A percentile compares a stretch with the other conserved stretches of the same genome.
phyloP scores from a whole-genome alignment of 768 basidiomycete genomes.

The Boletellus sp. region DNA sequence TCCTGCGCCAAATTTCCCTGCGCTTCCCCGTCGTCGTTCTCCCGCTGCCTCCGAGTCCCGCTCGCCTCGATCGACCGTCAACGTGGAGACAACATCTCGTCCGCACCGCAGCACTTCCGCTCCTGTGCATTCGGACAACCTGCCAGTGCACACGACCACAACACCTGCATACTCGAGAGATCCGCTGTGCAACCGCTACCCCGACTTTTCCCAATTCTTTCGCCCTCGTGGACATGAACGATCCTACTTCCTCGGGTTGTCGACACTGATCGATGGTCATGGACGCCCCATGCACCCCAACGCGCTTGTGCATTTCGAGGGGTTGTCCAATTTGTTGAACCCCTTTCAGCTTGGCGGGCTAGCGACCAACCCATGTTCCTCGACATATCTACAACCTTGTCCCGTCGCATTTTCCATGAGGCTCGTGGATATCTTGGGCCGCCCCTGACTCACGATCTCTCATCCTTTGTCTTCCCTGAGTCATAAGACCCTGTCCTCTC shows the following conservation, averaged over 20 bases:
- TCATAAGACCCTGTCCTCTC: background rate
- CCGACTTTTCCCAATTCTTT: constrained; percentile 33
- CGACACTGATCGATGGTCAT: background rate
- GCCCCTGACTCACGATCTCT: background rate
- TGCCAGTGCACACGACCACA: background rate
- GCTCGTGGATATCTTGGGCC: constrained; percentile 14
- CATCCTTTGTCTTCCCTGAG: background rate
- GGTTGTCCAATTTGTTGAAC: background rate
- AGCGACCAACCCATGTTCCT: background rate
- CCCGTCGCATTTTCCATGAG: constrained; percentile 21
- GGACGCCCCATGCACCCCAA: background rate
- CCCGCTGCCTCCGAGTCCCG: background rate
- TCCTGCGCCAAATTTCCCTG: background rate
- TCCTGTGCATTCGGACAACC: background rate
- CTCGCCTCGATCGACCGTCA: background rate
- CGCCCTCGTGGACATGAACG: constrained; percentile 13
- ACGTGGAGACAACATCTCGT: background rate
- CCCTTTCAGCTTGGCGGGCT: background rate
- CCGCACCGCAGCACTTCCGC: constrained; percentile 1
- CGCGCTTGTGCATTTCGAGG: background rate
- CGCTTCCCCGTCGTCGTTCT: background rate
- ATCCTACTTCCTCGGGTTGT: constrained; percentile 1
- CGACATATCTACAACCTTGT: constrained; percentile 5
- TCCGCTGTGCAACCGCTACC: constrained; percentile 30
- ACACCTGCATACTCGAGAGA: constrained; percentile 28